phyloP scores from a whole-genome alignment of 1,284 basidiomycete genomes.

The Rhodotorula sp. region DNA sequence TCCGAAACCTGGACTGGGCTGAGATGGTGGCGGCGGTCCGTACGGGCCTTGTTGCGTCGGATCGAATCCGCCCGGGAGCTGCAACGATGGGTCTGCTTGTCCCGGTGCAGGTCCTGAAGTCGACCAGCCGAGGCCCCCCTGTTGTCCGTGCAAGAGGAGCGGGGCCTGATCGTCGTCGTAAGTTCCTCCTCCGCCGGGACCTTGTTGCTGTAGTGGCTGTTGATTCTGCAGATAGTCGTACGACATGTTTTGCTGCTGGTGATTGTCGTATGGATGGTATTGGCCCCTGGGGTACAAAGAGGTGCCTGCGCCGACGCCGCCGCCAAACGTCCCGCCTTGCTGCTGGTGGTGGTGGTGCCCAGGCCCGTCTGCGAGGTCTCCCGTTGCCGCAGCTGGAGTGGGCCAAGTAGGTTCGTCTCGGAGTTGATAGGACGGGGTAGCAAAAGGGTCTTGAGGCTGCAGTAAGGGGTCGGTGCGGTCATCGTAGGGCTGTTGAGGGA shows the following conservation, averaged over 20 bases:
- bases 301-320: not conserved
- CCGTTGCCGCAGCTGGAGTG: not conserved
- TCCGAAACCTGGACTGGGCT: not conserved
- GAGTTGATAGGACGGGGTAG: not conserved
- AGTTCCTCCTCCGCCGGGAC: not conserved
- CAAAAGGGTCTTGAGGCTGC: not conserved
- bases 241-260: not conserved
- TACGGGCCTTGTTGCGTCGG: slow-evolving; percentile 5
- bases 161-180: slow-evolving; percentile 28
- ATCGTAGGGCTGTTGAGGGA: not conserved
- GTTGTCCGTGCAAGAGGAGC: slow-evolving; percentile 1
- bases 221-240: not conserved
- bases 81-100: slow-evolving; percentile 21
- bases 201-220: not conserved
- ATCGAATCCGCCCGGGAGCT: slow-evolving; percentile 31
- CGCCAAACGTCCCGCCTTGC: too few relatives aligned
- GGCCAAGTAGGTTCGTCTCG: slow-evolving; percentile 6
- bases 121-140: slow-evolving; percentile 5
- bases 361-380: not conserved
- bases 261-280: not conserved
- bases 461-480: not conserved
- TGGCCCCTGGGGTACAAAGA: too few relatives aligned
- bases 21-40: slow-evolving; percentile 2
- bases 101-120: slow-evolving; percentile 15
- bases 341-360: not conserved